Base-by-base conservation (phyloP, 2,329 filamentous ascomycete species). In the Pseudonectria foliicola region DNA sequence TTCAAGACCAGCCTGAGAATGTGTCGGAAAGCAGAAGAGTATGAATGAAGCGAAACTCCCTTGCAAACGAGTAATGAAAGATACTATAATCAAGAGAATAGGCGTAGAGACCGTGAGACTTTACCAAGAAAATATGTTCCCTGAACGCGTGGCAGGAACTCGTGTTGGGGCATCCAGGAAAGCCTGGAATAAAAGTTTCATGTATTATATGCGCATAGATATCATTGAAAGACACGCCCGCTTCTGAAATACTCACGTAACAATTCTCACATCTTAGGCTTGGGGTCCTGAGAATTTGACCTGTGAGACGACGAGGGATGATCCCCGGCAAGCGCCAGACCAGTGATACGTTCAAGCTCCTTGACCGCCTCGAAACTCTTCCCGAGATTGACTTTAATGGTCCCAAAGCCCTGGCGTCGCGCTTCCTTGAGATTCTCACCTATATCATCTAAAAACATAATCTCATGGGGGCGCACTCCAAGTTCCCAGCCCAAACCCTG, bases 371-470 rank as follows among this genome's bases (percentile, higher is more conserved):
- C 80, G 55, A 76, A 83, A 2, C 84, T 77, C 57, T 73, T 77
- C 2, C 89, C 89, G 18, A 96, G 63, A 7, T 75, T 67, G 1
- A 96, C 92, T 62, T 90, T 95, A 45, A 96, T 73, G 0, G 90
- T 96, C 37, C 71, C 63, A 58, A 96, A 81, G 0, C 90, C 90
- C 14, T 79, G 66, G 31, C 71, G 71, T 60, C 71, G 84, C 1
- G 80, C 92, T 29, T 73, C 81, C 67, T 89, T 92, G 38, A 96
- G 60, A 57, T 98, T 98, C 61, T 89, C 80, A 2, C 92, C 92
- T 57, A 98, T 95, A 51, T 95, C 89, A 57, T 95, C 92, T 32
- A 95, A 62, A 56, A 98, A 98, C 4, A 94, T 62, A 29, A 95
- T 68, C 36, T 95, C 86, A 1, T 65, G 64, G 0, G 82, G 64